These are phyloP conservation scores for Aspergillus haitiensis DNA, from an alignment of 495 filamentous ascomycete genomes.

Conservation along the genomic window DNA sequence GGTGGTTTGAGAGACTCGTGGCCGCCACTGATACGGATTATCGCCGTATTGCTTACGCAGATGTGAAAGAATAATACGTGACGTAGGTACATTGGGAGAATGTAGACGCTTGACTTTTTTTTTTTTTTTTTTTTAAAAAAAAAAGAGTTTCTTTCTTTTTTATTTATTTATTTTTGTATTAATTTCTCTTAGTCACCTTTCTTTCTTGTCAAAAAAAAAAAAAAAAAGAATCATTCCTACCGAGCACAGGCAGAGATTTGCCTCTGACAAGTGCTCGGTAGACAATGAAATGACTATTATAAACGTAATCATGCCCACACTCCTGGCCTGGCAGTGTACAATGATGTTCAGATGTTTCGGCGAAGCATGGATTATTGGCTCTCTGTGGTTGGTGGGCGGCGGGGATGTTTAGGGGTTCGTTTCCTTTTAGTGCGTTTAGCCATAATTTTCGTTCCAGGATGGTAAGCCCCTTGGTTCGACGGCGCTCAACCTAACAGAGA, in stretches of 20 bases:
- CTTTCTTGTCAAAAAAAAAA: too few relatives aligned
- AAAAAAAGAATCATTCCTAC: too few relatives aligned
- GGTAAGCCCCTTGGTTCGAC: conserved; percentile 25
- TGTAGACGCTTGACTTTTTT: too few relatives aligned
- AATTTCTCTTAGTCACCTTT: too few relatives aligned
- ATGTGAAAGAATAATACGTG: conserved; percentile 3
- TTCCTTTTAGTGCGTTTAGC: conserved; percentile 18
- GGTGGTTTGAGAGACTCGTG: conserved; percentile 26
- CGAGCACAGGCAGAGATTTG: too few relatives aligned
- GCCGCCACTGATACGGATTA: conserved; percentile 27
- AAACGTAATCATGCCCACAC: neutral
- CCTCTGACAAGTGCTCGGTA: too few relatives aligned
- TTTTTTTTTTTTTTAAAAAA: too few relatives aligned
- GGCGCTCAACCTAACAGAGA: conserved; percentile 11
- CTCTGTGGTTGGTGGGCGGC: conserved; percentile 16
- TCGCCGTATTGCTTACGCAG: conserved; percentile 14
- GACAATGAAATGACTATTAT: too few relatives aligned
- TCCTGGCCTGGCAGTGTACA: neutral
- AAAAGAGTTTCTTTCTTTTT: too few relatives aligned
- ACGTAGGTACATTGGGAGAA: conserved; percentile 1
- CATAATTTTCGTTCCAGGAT: conserved; percentile 16
- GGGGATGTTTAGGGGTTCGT: conserved; percentile 22
- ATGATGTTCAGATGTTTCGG: conserved; percentile 17
- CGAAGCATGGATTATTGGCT: conserved; percentile 20
- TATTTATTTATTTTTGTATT: too few relatives aligned